Evolutionary conservation across 306 rosid species (phyloP), one percentile per base, ranked within the genome.

Genomic region (Cucurbita maxima): DNA sequence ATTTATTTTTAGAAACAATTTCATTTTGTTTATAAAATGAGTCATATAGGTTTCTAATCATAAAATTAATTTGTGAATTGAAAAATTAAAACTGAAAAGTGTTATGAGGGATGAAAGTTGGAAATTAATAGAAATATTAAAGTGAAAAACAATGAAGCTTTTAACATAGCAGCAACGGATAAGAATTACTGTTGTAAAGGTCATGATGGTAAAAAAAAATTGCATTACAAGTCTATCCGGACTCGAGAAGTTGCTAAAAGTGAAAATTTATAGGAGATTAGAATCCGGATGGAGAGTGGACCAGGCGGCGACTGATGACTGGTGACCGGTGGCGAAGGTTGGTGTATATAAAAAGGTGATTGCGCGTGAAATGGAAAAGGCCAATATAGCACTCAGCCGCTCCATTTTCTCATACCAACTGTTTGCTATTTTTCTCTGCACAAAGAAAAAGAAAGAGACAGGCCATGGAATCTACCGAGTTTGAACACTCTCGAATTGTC

Each of bases 401-500:
- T 43, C 54, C 56, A 45, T 44, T 13, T 18, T 62, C 16, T 22
- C 40, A 68, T 68, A 5, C 74, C 2, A 14, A 9, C 54, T 43
- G 2, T 54, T 54, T 54, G 43, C 34, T 20, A 20, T 51, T 34
- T 48, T 25, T 51, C 25, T 34, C 45, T 56, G 30, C 51, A 56
- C 19, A 67, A 25, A 73, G 40, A 53, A 72, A 48, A 72, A 48
- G 44, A 57, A 12, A 74, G 36, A 69, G 64, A 45, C 73, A 56
- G 45, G 78, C 77, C 45, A 92, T 88, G 98, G 96, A 84, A 75
- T 81, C 79, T 74, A 58, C 79, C 67, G 96, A 87, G 45, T 76
- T 74, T 82, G 85, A 87, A 64, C 61, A 34, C 45, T 59, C 3
- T 15, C 67, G 0, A 34, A 30, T 58, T 57, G 47, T 55, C n/a